Conservation (phyloP, 306 rosid genomes). For the Medicago arabica region DNA sequence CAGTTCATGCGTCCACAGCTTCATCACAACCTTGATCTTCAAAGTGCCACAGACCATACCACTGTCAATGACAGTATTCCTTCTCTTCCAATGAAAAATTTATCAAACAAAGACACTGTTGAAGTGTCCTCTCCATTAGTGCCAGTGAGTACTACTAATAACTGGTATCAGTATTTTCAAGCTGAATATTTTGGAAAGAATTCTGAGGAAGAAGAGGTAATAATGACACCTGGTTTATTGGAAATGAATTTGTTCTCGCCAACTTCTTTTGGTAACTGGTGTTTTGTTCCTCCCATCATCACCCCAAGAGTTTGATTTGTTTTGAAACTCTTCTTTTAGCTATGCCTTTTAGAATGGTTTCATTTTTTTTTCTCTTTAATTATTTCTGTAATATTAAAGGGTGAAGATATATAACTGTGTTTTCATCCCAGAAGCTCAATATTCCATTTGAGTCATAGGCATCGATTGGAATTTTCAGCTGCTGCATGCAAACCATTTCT, state of each 20-base stretch:
- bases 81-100: neutral
- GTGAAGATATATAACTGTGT: no score
- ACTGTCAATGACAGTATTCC: conserved; percentile 11
- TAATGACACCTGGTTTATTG: conserved; percentile 33
- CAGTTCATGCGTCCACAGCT: conserved; percentile 42
- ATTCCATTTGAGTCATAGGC: neutral
- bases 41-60: conserved; percentile 15
- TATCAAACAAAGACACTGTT: neutral
- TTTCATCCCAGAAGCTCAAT: no score
- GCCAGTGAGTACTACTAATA: conserved; percentile 19
- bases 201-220: neutral
- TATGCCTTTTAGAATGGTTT: conserved; percentile 4
- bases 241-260: conserved; percentile 55
- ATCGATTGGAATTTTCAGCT: neutral
- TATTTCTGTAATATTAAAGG: no score
- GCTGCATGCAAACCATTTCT: neutral
- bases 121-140: neutral
- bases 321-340: conserved; percentile 35
- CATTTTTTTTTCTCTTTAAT: no score
- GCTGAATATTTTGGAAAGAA: conserved; percentile 42
- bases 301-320: conserved; percentile 54
- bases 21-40: conserved; percentile 34
- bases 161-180: conserved; percentile 44
- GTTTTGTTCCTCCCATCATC: conserved; percentile 47
- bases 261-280: conserved; percentile 49